phyloP scores from a whole-genome alignment of 768 basidiomycete genomes.

The Floccularia luteovirens region DNA sequence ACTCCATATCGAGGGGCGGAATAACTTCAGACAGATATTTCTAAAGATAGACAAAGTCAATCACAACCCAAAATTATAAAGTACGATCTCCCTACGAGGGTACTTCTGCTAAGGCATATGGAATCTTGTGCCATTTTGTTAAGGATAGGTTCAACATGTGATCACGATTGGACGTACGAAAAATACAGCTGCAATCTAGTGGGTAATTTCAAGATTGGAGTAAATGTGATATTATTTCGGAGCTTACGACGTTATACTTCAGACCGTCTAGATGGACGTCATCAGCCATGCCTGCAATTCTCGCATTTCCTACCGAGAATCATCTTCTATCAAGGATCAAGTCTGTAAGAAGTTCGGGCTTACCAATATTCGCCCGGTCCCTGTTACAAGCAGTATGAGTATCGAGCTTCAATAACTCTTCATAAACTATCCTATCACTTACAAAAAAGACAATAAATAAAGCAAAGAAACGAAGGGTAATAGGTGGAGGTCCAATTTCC shows the following conservation, averaged over 20 bases:
- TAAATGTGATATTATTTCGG: not conserved
- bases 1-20: slow-evolving; percentile 24
- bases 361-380: slow-evolving; percentile 28
- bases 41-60: slow-evolving; percentile 6
- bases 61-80: not conserved
- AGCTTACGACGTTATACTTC: slow-evolving; percentile 23
- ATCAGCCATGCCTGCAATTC: slow-evolving; percentile 22
- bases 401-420: not conserved
- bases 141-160: not conserved
- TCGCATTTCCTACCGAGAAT: slow-evolving; percentile 17
- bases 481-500: slow-evolving; percentile 37
- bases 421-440: slow-evolving; percentile 11
- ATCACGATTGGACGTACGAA: slow-evolving; percentile 14
- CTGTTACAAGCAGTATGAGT: slow-evolving; percentile 8
- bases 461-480: slow-evolving; percentile 36
- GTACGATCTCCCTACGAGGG: slow-evolving; percentile 17
- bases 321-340: not conserved
- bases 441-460: slow-evolving; percentile 40
- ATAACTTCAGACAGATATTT: slow-evolving; percentile 23
- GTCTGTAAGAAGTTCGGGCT: not conserved
- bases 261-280: slow-evolving; percentile 21
- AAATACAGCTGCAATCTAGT: slow-evolving; percentile 25
- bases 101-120: slow-evolving; percentile 25
- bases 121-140: slow-evolving; percentile 1
- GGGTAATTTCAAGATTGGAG: not conserved